phyloP scores from a whole-genome alignment of 1,139 yeast species.

The Candida buenavistaensis region DNA sequence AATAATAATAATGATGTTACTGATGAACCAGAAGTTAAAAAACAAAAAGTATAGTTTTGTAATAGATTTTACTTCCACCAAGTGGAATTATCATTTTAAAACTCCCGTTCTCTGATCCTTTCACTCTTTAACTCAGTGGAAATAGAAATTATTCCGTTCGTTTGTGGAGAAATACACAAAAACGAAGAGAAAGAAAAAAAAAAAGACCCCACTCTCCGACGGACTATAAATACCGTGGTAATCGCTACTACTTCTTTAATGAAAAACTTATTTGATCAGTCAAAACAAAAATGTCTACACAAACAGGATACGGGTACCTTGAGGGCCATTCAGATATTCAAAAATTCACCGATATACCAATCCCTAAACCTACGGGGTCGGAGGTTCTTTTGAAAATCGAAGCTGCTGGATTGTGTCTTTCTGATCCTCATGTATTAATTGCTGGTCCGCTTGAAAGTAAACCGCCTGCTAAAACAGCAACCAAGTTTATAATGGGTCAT shows the following conservation, averaged over 20 bases:
- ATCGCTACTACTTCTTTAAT: too few relatives aligned
- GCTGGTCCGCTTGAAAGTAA: constrained; percentile 21
- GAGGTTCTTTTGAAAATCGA: constrained; percentile 48
- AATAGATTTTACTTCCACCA: too few relatives aligned
- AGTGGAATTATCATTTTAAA: too few relatives aligned
- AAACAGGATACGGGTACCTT: constrained; percentile 27
- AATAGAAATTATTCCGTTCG: too few relatives aligned
- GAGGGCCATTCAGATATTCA: constrained; percentile 21
- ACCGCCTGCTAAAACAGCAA: constrained; percentile 19
- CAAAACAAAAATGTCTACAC: constrained; percentile 12
- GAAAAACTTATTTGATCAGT: too few relatives aligned
- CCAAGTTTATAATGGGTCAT: constrained; percentile 53
- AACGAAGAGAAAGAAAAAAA: too few relatives aligned
- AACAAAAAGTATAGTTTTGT: constrained; percentile 29
- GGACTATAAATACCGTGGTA: too few relatives aligned
- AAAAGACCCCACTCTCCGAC: too few relatives aligned
- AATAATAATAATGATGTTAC: constrained; percentile 20
- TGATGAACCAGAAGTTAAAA: constrained; percentile 39
- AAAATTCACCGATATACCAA: constrained; percentile 28
- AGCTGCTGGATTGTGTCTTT: constrained; percentile 52
- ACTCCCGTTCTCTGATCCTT: too few relatives aligned
- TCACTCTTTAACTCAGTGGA: too few relatives aligned
- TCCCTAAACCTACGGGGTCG: constrained; percentile 30
- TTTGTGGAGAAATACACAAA: too few relatives aligned
- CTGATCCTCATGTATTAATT: constrained; percentile 47